These are phyloP conservation scores for Delitschia confertaspora DNA, from an alignment of 495 filamentous ascomycete species.

Conservation along the genomic window DNA sequence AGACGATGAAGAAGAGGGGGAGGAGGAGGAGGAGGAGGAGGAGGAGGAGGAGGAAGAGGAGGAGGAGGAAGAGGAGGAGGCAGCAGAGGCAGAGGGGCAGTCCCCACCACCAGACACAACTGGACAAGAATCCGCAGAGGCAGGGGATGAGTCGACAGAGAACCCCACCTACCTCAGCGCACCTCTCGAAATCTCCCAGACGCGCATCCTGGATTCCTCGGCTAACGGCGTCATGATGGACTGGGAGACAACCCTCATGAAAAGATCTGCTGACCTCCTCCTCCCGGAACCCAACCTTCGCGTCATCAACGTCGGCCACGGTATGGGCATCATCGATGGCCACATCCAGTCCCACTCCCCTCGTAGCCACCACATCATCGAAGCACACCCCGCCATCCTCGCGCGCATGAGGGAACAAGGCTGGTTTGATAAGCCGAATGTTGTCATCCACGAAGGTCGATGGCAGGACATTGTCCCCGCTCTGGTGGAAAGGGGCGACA, in stretches of 20 bases:
- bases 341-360: constrained; percentile 67
- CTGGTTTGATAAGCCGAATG: constrained; percentile 56
- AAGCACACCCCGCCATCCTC: constrained; percentile 80
- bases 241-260: constrained; percentile 92
- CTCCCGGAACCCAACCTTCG: constrained; percentile 51
- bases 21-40: constrained; percentile 35
- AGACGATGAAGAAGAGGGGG: constrained; percentile 43
- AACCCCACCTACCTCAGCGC: constrained; percentile 71
- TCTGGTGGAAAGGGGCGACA: constrained; percentile 57
- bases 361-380: constrained; percentile 64
- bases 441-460: constrained; percentile 58
- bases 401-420: constrained; percentile 54
- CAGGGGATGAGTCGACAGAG: constrained; percentile 23
- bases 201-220: constrained; percentile 68
- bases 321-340: constrained; percentile 91
- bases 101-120: background rate
- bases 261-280: constrained; percentile 57
- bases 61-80: background rate
- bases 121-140: background rate
- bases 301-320: constrained; percentile 87
- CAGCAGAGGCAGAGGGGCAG: background rate
- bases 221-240: constrained; percentile 95
- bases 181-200: constrained; percentile 60
- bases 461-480: constrained; percentile 78
- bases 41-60: constrained; percentile 24